Evolutionary conservation across 495 filamentous ascomycete species (phyloP), one percentile per base, ranked within the genome.

Genomic region (Hyaloscypha variabilis): DNA sequence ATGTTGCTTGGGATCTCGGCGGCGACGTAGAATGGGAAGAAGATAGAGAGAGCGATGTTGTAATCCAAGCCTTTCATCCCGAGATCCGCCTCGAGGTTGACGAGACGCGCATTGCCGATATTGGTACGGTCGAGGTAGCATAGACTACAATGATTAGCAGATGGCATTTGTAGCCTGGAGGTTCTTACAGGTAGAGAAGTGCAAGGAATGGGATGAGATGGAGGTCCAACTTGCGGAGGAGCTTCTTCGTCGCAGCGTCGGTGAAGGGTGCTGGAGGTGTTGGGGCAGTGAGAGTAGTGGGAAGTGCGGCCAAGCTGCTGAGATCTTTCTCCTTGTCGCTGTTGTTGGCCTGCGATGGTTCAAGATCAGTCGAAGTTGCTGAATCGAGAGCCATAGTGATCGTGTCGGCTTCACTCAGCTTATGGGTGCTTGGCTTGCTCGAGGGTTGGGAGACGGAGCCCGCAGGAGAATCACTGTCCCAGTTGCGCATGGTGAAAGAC

Each of bases 61-160:
- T 87, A 91, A 63, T 87, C 78, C 21, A 83, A 70, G 10, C 70
- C 68, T 4, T 46, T 59, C 68, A 71, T 71, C 0, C 30, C 23
- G 68, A 96, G 94, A 46, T 96, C 90, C 13, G 78, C 68, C 57
- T 71, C 69, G 13, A 71, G 70, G 23, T 75, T 73, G 8, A 76
- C 87, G 36, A 92, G 79, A 65, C 88, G 88, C 2, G 90, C 90
- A 77, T 92, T 93, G 31, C 89, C 91, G 60, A 92, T 86, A 70
- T 92, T 91, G 5, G 87, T 89, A 29, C 87, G 82, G 72, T 82
- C 79, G 25, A 83, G 74, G 66, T 81, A 83, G 64, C 77, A 78
- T 29, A 82, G 75, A 6, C 65, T 70, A 19, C 8, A 26, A 2
- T 19, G n/a, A 19, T 55, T 28, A 56, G 62, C 31, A 58, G 34